A percentile compares a stretch with the other conserved stretches of the same genome.
These are phyloP conservation scores for Huntiella bhutanensis DNA, from an alignment of 2,329 filamentous ascomycete species.

Conservation along the genomic window DNA sequence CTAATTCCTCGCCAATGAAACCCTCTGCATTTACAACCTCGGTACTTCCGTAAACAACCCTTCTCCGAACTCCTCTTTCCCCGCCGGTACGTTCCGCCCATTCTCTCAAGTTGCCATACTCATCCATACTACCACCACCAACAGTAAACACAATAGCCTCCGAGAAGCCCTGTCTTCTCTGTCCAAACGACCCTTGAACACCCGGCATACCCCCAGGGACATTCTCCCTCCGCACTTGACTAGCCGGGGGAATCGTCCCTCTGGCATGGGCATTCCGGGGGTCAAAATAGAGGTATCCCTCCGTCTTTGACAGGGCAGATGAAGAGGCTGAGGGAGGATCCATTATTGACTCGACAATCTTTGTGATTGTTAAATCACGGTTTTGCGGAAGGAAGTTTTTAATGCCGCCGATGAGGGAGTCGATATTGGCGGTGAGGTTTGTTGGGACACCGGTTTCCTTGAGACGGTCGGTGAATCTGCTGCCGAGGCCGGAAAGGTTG, in stretches of 20 bases:
- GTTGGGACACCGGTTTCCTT: constrained; percentile 71
- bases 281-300: constrained; percentile 94
- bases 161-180: constrained; percentile 71
- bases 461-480: constrained; percentile 78
- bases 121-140: constrained; percentile 94
- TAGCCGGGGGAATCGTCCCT: constrained; percentile 68
- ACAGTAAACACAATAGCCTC: constrained; percentile 90
- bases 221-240: constrained; percentile 31
- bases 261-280: constrained; percentile 82
- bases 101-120: constrained; percentile 92
- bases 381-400: constrained; percentile 97
- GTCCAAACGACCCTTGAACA: constrained; percentile 70
- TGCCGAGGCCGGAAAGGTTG: constrained; percentile 80
- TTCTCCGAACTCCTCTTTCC: constrained; percentile 39
- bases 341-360: constrained; percentile 97
- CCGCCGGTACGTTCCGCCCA: constrained; percentile 69
- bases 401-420: constrained; percentile 83
- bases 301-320: constrained; percentile 86
- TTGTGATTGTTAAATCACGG: constrained; percentile 87
- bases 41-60: constrained; percentile 89
- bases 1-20: constrained; percentile 45
- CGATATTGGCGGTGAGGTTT: constrained; percentile 58
- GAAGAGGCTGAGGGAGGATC: constrained; percentile 79
- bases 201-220: constrained; percentile 25
- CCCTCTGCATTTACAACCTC: constrained; percentile 54